Conservation (phyloP, 768 basidiomycete genomes). For the Cystofilobasidium macerans region DNA sequence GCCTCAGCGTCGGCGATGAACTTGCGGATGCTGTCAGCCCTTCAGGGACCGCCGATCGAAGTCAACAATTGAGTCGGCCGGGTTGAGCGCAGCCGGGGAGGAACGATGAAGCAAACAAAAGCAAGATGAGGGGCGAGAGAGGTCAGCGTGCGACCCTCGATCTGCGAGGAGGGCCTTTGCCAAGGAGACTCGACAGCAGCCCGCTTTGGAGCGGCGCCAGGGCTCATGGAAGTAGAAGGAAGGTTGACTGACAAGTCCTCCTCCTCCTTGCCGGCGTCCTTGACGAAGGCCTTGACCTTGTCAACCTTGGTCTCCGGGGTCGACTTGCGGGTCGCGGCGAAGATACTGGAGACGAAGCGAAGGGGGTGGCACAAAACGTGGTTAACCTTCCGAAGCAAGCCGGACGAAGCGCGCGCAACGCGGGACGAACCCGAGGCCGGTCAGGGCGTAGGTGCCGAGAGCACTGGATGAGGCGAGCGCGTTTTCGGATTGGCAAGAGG, state of each 20-base stretch:
- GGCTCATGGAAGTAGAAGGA: not conserved
- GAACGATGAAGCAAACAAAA: not conserved
- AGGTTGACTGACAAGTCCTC: slow-evolving; percentile 1
- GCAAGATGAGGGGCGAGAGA: not conserved
- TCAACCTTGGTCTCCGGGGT: not conserved
- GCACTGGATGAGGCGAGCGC: not conserved
- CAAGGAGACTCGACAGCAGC: not conserved
- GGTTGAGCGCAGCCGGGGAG: not conserved
- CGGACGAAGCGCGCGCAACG: not conserved
- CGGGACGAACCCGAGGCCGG: not conserved
- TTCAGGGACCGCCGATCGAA: not conserved
- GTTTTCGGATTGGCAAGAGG: no score
- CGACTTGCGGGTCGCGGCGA: slow-evolving; percentile 2
- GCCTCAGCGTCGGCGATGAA: slow-evolving; percentile 1
- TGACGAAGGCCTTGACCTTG: slow-evolving; percentile 6
- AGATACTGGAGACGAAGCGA: not conserved
- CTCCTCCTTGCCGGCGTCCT: slow-evolving; percentile 2
- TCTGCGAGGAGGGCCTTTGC: not conserved
- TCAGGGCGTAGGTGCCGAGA: slow-evolving; percentile 6
- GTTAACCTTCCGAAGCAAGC: not conserved
- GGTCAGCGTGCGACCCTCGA: not conserved
- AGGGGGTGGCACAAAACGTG: not conserved
- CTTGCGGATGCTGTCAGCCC: slow-evolving; percentile 7
- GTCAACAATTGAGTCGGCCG: not conserved
- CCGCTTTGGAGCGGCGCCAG: not conserved